Base-by-base conservation (phyloP, 768 basidiomycete genomes). In the Pleurotus ostreatus region DNA sequence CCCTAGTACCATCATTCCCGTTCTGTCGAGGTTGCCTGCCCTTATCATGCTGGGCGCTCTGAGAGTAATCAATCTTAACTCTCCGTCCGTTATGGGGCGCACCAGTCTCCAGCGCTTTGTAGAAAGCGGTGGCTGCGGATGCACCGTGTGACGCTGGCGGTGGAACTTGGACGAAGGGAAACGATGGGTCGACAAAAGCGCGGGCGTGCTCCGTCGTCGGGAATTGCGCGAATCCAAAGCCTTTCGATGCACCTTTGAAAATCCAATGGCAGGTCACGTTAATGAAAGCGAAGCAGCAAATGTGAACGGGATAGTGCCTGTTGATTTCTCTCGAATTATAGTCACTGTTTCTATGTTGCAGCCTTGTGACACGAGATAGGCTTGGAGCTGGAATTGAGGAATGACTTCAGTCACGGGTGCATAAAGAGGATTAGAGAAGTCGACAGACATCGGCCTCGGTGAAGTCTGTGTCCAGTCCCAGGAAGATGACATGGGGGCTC, bases 151-250 rank as follows among this genome's bases (percentile, higher is more conserved):
- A 90, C 48, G 90, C 90, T 13, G 91, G 86, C 11, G 93, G 92
- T n/a, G 93, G 92, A 59, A 98, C 85, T 74, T 91, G 85, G 23
- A 98, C 83, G 70, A 93, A 93, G 2, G 94, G 96, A 67, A 89
- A 97, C 49, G 88, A 80, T 39, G 92, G 89, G 61, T 92, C 87
- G 68, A 99, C 87, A 68, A 98, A 98, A 11, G 89, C 85, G 54
- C 88, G 85, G 16, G 97, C 95, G 57, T 92, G 91, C 63, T 92
- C 91, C 56, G 88, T 78, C 61, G 79, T 86, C 43, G 87, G 74
- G 70, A 99, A 99, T 73, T 94, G 91, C 64, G 93, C 95, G 71
- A 99, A 99, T 57, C 94, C 97, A 68, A 98, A 98, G 66, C 92
- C 90, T 74, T 96, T 96, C 55, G 95, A 95, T 60, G 80, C 74